Evolutionary conservation across 2,329 filamentous ascomycete species (phyloP).

Genomic region (Sclerotinia spermophila): DNA sequence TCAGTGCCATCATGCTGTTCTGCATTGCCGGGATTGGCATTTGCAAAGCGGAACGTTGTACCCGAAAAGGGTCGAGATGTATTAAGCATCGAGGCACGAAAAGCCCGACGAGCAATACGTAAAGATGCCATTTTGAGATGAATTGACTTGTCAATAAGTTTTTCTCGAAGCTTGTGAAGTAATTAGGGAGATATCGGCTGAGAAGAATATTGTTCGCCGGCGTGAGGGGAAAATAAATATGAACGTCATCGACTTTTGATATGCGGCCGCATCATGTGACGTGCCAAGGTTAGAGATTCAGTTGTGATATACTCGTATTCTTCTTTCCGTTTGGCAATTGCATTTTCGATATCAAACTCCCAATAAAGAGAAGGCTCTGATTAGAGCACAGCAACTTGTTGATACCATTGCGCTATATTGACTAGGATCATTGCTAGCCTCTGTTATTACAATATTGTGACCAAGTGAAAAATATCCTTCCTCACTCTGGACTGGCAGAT

Average conservation of each 20-base stretch:
- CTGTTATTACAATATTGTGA: neutral
- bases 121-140: slow-evolving; percentile 10
- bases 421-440: neutral
- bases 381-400: neutral
- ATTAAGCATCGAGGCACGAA: slow-evolving; percentile 12
- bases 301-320: too few relatives aligned
- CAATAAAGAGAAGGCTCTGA: too few relatives aligned
- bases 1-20: slow-evolving; percentile 49
- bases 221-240: neutral
- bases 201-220: neutral
- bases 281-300: neutral
- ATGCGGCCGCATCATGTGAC: slow-evolving; percentile 10
- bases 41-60: slow-evolving; percentile 15
- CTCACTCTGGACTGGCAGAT: neutral
- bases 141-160: neutral
- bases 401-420: neutral
- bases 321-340: neutral
- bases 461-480: neutral
- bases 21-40: slow-evolving; percentile 30
- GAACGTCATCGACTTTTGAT: slow-evolving; percentile 5
- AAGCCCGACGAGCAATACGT: slow-evolving; percentile 9
- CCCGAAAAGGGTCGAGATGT: slow-evolving; percentile 12
- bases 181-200: neutral
- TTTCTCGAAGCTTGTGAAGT: neutral
- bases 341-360: neutral